Conservation (phyloP, 306 rosid species). For the Hippophae rhamnoides region DNA sequence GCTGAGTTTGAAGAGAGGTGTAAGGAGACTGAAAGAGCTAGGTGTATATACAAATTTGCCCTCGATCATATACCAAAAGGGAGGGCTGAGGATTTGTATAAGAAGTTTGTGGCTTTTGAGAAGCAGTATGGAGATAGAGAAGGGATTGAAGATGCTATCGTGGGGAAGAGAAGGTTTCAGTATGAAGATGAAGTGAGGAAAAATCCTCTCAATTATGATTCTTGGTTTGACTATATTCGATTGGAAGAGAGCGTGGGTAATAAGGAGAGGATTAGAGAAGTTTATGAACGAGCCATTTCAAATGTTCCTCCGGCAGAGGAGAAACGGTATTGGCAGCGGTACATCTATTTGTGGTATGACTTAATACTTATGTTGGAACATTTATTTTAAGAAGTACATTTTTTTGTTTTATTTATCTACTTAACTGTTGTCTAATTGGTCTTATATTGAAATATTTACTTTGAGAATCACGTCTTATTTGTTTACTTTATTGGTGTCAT, state of each 20-base stretch:
- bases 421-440: not conserved
- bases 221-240: conserved; percentile 80
- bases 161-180: conserved; percentile 76
- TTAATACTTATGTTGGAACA: not conserved
- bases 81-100: conserved; percentile 72
- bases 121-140: conserved; percentile 79
- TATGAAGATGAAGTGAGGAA: conserved; percentile 85
- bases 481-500: conserved; percentile 8
- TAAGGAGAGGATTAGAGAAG: conserved; percentile 60
- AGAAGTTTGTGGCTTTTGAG: conserved; percentile 76
- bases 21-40: conserved; percentile 69
- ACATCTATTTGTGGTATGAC: conserved; percentile 77
- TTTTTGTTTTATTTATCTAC: not conserved
- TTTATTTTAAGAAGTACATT: not conserved
- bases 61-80: conserved; percentile 88
- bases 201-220: conserved; percentile 66
- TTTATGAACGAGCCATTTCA: conserved; percentile 81
- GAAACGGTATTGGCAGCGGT: conserved; percentile 93
- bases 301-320: conserved; percentile 89
- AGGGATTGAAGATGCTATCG: conserved; percentile 91
- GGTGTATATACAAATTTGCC: conserved; percentile 67
- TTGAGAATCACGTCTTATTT: not conserved
- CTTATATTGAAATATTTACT: not conserved
- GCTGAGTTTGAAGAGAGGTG: conserved; percentile 91
- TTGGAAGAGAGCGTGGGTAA: conserved; percentile 82